Evolutionary conservation across 371 early-diverging fungal genomes (phyloP).

Genomic region (Mucor circinelloides): DNA sequence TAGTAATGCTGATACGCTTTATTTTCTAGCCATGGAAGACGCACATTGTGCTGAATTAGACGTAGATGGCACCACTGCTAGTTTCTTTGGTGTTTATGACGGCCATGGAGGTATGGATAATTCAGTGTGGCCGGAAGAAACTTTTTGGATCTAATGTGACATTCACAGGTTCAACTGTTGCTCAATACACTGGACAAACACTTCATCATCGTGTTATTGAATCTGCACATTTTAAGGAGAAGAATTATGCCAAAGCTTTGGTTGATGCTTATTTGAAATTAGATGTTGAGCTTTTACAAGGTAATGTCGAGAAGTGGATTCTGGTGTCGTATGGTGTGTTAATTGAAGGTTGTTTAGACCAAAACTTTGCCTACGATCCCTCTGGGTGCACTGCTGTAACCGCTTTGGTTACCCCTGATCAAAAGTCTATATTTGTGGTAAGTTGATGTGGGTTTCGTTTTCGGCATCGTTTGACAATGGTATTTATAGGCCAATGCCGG

Average conservation of each 20-base stretch:
- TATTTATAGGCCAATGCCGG: constrained; percentile 85
- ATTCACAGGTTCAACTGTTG: constrained; percentile 69
- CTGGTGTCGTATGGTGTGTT: neutral
- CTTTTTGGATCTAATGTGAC: neutral
- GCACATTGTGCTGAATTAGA: constrained; percentile 90
- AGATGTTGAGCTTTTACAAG: constrained; percentile 79
- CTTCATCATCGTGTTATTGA: constrained; percentile 76
- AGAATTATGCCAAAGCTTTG: constrained; percentile 76
- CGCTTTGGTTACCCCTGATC: constrained; percentile 42
- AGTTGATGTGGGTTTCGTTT: neutral
- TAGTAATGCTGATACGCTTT: neutral
- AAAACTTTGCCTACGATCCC: constrained; percentile 71
- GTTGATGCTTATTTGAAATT: constrained; percentile 80
- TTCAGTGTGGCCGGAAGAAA: neutral
- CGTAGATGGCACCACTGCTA: constrained; percentile 56
- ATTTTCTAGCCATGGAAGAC: constrained; percentile 90
- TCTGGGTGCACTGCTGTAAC: constrained; percentile 96
- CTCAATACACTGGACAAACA: constrained; percentile 82
- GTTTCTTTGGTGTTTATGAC: constrained; percentile 96
- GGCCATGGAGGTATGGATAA: constrained; percentile 86
- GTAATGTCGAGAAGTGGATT: constrained; percentile 33
- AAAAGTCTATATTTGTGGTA: constrained; percentile 40
- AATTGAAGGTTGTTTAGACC: constrained; percentile 49
- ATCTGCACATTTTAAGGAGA: constrained; percentile 64
- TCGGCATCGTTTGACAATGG: neutral